These are phyloP conservation scores for Gloeophyllum trabeum DNA, from an alignment of 768 basidiomycete species.

Conservation along the genomic window DNA sequence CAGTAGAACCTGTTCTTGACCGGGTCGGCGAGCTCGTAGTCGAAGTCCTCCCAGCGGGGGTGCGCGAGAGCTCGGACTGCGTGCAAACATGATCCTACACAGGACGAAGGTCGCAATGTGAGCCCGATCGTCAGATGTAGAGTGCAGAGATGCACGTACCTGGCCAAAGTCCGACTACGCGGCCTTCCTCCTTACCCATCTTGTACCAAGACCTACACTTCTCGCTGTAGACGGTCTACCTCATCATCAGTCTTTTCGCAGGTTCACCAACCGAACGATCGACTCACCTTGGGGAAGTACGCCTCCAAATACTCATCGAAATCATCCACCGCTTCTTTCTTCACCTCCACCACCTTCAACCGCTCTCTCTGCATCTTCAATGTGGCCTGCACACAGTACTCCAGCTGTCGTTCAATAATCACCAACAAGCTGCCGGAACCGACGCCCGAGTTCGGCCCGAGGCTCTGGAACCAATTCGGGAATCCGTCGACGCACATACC, in stretches of 20 bases:
- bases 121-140: too few relatives aligned
- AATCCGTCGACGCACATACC: conserved; percentile 49
- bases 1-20: conserved; percentile 40
- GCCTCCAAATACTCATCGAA: conserved; percentile 53
- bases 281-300: conserved; percentile 33
- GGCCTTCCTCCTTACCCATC: conserved; percentile 44
- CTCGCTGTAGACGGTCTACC: conserved; percentile 48
- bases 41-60: conserved; percentile 59
- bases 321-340: conserved; percentile 45
- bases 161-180: conserved; percentile 48
- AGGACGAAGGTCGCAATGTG: too few relatives aligned
- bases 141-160: conserved; percentile 31
- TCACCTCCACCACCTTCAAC: conserved; percentile 49
- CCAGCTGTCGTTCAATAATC: conserved; percentile 43
- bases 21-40: conserved; percentile 34
- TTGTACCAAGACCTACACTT: conserved; percentile 61
- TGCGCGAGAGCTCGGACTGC: conserved; percentile 34
- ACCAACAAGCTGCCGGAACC: conserved; percentile 44
- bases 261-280: background rate
- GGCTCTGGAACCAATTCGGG: conserved; percentile 53
- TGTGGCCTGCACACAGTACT: conserved; percentile 42
- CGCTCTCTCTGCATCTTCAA: conserved; percentile 54
- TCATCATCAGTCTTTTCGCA: background rate
- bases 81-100: conserved; percentile 39
- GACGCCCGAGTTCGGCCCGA: conserved; percentile 47